Percentiles rank a stretch among this genome's conserved stretches.
phyloP scores from a whole-genome alignment of 306 rosid species.

The Trifolium dubium region DNA sequence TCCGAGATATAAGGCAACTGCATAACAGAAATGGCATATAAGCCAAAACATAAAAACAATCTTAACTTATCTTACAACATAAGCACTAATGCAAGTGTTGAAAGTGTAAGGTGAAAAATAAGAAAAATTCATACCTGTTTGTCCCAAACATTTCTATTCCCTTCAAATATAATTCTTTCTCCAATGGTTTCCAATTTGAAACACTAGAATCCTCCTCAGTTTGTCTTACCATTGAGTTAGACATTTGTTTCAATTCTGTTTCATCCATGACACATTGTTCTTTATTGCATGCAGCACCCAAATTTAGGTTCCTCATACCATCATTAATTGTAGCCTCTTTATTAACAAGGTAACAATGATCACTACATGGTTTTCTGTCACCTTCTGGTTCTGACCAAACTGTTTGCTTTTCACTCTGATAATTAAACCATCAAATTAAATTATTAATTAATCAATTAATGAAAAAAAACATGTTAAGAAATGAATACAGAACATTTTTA shows the following conservation, averaged over 20 bases:
- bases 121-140: slow-evolving; percentile 59
- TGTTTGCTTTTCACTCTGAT: slow-evolving; percentile 67
- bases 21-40: slow-evolving; percentile 36
- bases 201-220: slow-evolving; percentile 39
- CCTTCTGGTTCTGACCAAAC: slow-evolving; percentile 69
- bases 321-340: neutral
- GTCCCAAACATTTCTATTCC: slow-evolving; percentile 90
- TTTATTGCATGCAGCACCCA: slow-evolving; percentile 32
- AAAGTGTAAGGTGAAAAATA: slow-evolving; percentile 22
- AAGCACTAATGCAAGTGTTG: neutral
- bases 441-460: slow-evolving; percentile 38
- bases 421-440: slow-evolving; percentile 46
- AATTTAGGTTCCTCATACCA: slow-evolving; percentile 26
- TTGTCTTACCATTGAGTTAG: slow-evolving; percentile 46
- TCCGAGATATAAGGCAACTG: slow-evolving; percentile 88
- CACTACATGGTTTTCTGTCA: slow-evolving; percentile 74
- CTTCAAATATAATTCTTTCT: slow-evolving; percentile 73
- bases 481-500: slow-evolving; percentile 19
- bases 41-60: neutral
- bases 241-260: slow-evolving; percentile 40
- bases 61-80: neutral
- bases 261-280: slow-evolving; percentile 39
- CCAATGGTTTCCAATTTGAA: slow-evolving; percentile 71
- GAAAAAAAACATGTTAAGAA: slow-evolving; percentile 14
- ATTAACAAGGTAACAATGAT: slow-evolving; percentile 66